phyloP scores from a whole-genome alignment of 2,329 filamentous ascomycete genomes.

The Diplodia corticola region DNA sequence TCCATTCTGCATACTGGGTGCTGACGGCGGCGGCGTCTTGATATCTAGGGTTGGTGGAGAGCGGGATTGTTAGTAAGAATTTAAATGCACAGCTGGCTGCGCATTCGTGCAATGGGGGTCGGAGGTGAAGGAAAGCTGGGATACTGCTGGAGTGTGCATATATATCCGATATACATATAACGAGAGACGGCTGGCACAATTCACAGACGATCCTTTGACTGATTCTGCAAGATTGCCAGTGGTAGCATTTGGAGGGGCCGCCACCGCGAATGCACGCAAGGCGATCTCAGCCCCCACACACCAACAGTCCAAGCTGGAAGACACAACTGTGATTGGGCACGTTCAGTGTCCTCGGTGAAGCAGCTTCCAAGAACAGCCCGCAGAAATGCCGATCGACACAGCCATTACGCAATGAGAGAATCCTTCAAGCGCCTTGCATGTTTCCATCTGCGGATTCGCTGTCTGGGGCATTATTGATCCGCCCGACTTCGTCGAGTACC shows the following conservation, averaged over 20 bases:
- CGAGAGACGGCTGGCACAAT: background rate
- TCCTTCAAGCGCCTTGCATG: background rate
- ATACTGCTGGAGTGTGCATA: background rate
- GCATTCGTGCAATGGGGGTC: background rate
- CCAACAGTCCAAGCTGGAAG: background rate
- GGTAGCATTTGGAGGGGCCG: too few species aligned
- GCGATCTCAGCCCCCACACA: background rate
- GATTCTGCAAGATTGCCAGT: too few species aligned
- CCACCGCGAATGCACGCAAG: too few species aligned
- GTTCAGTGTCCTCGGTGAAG: background rate
- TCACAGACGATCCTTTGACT: too few species aligned
- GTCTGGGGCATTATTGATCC: background rate
- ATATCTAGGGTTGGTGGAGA: slow-evolving; percentile 27
- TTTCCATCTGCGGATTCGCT: background rate
- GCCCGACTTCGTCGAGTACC: too few species aligned
- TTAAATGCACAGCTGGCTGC: slow-evolving; percentile 7
- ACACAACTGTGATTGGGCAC: background rate
- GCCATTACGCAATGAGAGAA: background rate
- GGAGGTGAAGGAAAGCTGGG: background rate
- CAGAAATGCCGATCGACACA: background rate
- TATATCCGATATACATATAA: background rate
- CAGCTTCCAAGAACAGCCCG: background rate
- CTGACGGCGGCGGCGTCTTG: background rate
- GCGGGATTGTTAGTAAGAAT: slow-evolving; percentile 29
- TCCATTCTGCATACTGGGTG: background rate